These are phyloP conservation scores for Babesia sp. DNA, from an alignment of 169 alveolate species.

Conservation along the genomic window DNA sequence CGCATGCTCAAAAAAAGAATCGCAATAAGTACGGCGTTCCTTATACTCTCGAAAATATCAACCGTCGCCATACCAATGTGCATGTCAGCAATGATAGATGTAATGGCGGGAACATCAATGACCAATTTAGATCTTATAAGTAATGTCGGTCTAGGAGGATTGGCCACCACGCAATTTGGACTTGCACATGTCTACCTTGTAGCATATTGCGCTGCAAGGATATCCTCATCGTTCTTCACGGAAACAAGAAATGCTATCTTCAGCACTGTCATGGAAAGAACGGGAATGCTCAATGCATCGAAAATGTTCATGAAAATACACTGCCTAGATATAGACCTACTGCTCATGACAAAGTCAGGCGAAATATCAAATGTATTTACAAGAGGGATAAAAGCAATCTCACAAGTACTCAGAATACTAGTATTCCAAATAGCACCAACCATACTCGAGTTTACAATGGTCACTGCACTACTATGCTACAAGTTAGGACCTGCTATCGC, in stretches of 20 bases:
- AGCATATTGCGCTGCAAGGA: slow-evolving; percentile 34
- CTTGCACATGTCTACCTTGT: slow-evolving; percentile 34
- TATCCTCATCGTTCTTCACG: slow-evolving; percentile 54
- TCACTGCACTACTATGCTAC: slow-evolving; percentile 75
- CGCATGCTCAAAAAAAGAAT: slow-evolving; percentile 37
- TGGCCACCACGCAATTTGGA: slow-evolving; percentile 33
- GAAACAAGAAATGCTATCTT: slow-evolving; percentile 76
- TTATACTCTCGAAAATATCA: slow-evolving; percentile 37
- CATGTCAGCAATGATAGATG: slow-evolving; percentile 49
- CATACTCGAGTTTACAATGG: slow-evolving; percentile 79
- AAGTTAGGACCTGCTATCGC: slow-evolving; percentile 83
- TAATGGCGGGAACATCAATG: slow-evolving; percentile 9
- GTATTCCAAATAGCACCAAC: slow-evolving; percentile 82
- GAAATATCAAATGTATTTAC: slow-evolving; percentile 73
- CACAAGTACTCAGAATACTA: slow-evolving; percentile 72
- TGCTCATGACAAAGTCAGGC: slow-evolving; percentile 75
- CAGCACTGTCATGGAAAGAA: slow-evolving; percentile 73
- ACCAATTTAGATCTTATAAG: slow-evolving; percentile 7
- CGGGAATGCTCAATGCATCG: slow-evolving; percentile 70
- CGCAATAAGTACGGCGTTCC: slow-evolving; percentile 46
- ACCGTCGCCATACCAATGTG: slow-evolving; percentile 55
- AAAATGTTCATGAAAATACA: slow-evolving; percentile 76
- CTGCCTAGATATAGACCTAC: slow-evolving; percentile 71
- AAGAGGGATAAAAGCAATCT: slow-evolving; percentile 77
- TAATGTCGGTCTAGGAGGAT: slow-evolving; percentile 18